These are phyloP conservation scores for Syzygium grande DNA, from an alignment of 345 rosid species.

Conservation along the genomic window DNA sequence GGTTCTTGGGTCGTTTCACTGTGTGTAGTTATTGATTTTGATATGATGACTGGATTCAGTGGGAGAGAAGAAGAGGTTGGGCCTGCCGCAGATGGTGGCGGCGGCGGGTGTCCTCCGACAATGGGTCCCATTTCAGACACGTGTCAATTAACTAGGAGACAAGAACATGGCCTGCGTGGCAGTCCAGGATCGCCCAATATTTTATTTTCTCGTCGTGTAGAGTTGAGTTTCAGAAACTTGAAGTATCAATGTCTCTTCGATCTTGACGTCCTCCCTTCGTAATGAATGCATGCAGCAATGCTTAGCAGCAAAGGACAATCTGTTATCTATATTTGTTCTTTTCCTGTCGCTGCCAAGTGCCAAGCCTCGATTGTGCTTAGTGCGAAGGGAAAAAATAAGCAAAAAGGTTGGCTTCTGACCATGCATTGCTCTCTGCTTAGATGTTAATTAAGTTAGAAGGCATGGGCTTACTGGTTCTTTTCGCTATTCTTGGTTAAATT, in stretches of 20 bases:
- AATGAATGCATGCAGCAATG: neutral
- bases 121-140: neutral
- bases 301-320: neutral
- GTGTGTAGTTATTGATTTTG: slow-evolving; percentile 4
- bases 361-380: neutral
- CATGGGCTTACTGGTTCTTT: too few species aligned
- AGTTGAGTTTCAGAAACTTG: neutral
- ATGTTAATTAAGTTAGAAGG: too few species aligned
- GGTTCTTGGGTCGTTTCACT: neutral
- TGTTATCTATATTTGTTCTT: neutral
- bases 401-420: neutral
- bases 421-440: neutral
- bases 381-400: neutral
- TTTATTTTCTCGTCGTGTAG: too few species aligned
- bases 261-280: neutral
- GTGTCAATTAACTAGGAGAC: neutral
- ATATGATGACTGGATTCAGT: neutral
- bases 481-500: too few species aligned
- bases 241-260: neutral
- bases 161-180: slow-evolving; percentile 20
- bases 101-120: slow-evolving; percentile 60
- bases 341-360: neutral
- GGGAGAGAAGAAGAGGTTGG: neutral
- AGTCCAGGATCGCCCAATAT: neutral
- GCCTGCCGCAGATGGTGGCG: slow-evolving; percentile 4